Percentiles rank a stretch among this genome's conserved stretches.
phyloP scores from a whole-genome alignment of 2,329 filamentous ascomycete genomes.

The Blastomyces emzantsi region DNA sequence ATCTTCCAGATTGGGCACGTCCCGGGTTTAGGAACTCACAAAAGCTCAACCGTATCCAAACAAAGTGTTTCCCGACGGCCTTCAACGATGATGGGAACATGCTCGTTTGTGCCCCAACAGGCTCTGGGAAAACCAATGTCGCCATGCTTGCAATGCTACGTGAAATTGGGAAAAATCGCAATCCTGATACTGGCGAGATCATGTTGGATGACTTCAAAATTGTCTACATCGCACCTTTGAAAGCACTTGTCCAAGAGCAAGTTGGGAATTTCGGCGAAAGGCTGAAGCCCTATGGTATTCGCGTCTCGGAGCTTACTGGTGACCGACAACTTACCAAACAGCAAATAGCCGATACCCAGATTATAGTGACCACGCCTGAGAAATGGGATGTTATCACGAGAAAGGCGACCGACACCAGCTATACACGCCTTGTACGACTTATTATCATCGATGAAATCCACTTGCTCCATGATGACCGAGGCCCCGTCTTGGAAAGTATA shows the following conservation, averaged over 20 bases:
- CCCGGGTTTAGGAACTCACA: slow-evolving; percentile 76
- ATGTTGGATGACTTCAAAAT: slow-evolving; percentile 97
- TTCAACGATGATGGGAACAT: slow-evolving; percentile 95
- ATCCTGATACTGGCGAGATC: slow-evolving; percentile 83
- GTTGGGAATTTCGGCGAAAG: slow-evolving; percentile 95
- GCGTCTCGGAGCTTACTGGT: slow-evolving; percentile 90
- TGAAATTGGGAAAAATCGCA: slow-evolving; percentile 91
- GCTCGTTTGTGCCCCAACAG: slow-evolving; percentile 94
- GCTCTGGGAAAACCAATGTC: slow-evolving; percentile 97
- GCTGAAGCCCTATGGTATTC: slow-evolving; percentile 81
- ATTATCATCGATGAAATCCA: slow-evolving; percentile 99
- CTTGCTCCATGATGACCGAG: slow-evolving; percentile 92
- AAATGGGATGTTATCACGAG: slow-evolving; percentile 99
- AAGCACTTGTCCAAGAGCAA: slow-evolving; percentile 93
- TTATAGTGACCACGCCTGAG: slow-evolving; percentile 96
- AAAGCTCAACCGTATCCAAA: slow-evolving; percentile 90
- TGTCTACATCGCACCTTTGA: slow-evolving; percentile 91
- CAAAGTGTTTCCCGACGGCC: slow-evolving; percentile 80
- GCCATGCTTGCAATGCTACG: slow-evolving; percentile 95
- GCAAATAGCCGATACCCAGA: slow-evolving; percentile 94
- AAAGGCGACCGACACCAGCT: slow-evolving; percentile 93
- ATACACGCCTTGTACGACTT: slow-evolving; percentile 91
- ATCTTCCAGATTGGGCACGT: slow-evolving; percentile 88
- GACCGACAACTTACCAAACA: slow-evolving; percentile 98
- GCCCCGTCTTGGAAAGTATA: slow-evolving; percentile 92